A percentile compares a stretch with the other conserved stretches of the same genome.
Evolutionary conservation across 352 stramenopile genomes (phyloP).

Genomic region (Globisporangium sylvaticum): DNA sequence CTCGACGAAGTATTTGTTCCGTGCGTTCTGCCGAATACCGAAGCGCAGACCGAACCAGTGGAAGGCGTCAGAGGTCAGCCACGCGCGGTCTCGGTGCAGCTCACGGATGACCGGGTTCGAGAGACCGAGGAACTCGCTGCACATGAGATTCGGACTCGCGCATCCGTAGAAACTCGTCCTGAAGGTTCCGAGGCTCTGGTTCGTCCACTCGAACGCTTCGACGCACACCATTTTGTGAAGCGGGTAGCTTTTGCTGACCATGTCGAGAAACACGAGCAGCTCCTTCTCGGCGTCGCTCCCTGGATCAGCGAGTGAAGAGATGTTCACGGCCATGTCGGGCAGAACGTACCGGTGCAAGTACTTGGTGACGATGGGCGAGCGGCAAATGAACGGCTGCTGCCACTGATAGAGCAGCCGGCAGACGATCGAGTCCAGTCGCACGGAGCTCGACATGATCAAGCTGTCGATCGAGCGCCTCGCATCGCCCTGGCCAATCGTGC

Average conservation of each 20-base stretch:
- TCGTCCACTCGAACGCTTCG: conserved; percentile 20
- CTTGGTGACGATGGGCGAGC: conserved; percentile 19
- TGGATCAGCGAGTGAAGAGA: conserved; percentile 4
- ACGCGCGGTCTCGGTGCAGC: conserved; percentile 17
- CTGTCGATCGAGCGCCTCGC: conserved; percentile 5
- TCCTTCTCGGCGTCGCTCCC: conserved; percentile 18
- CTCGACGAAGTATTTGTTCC: conserved; percentile 14
- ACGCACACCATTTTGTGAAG: conserved; percentile 21
- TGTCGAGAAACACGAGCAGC: conserved; percentile 21
- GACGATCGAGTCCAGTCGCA: conserved; percentile 24
- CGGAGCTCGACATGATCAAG: conserved; percentile 19
- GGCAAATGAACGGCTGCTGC: conserved; percentile 25
- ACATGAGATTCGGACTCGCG: conserved; percentile 21
- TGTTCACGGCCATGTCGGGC: conserved; percentile 1
- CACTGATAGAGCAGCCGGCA: conserved; percentile 22
- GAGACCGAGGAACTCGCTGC: conserved; percentile 18
- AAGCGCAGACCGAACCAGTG: conserved; percentile 17
- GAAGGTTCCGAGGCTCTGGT: conserved; percentile 10
- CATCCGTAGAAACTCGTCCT: conserved; percentile 19
- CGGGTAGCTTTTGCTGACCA: conserved; percentile 22
- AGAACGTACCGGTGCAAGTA: conserved; percentile 20
- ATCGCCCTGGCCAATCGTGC: conserved; percentile 11
- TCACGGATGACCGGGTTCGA: conserved; percentile 17
- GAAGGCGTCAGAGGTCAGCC: conserved; percentile 23
- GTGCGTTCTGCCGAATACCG: conserved; percentile 23